Percentiles rank a stretch among this genome's conserved stretches.
phyloP scores from a whole-genome alignment of 1,139 yeast species.

The Pneumocystis murina region DNA sequence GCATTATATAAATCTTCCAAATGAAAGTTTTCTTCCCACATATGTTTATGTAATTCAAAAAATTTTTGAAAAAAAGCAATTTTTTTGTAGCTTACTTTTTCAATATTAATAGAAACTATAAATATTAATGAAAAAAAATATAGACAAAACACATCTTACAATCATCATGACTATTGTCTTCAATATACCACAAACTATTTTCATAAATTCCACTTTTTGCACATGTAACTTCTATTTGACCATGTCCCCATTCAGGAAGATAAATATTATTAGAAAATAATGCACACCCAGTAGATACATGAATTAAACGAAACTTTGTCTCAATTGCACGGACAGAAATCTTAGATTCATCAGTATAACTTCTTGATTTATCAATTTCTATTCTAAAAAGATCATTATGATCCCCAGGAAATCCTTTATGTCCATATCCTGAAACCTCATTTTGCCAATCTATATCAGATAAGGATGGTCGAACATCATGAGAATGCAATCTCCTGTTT shows the following conservation, averaged over 20 bases:
- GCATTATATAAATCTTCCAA: constrained; percentile 72
- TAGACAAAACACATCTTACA: neutral
- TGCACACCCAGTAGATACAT: constrained; percentile 79
- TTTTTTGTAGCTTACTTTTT: constrained; percentile 44
- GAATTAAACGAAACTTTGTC: constrained; percentile 73
- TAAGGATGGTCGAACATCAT: constrained; percentile 88
- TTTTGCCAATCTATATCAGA: constrained; percentile 90
- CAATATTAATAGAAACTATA: constrained; percentile 22
- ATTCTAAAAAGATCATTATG: constrained; percentile 89
- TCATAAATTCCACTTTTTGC: constrained; percentile 66
- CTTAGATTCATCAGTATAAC: constrained; percentile 46
- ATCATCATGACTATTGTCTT: constrained; percentile 39
- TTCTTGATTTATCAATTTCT: constrained; percentile 54
- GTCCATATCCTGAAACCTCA: constrained; percentile 87
- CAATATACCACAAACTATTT: constrained; percentile 77
- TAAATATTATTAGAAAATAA: constrained; percentile 74
- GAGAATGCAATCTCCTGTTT: constrained; percentile 79
- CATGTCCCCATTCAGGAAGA: constrained; percentile 91
- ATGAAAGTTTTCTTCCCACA: constrained; percentile 86
- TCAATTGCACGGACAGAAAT: constrained; percentile 59
- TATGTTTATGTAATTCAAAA: constrained; percentile 61
- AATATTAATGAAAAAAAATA: constrained; percentile 18
- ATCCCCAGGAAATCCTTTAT: constrained; percentile 81
- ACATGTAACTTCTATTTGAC: constrained; percentile 92
- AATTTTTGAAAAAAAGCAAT: constrained; percentile 58